Percentiles rank a stretch among this genome's conserved stretches.
Conservation (phyloP, 2,329 filamentous ascomycete species). For the Sporothrix sp. region DNA sequence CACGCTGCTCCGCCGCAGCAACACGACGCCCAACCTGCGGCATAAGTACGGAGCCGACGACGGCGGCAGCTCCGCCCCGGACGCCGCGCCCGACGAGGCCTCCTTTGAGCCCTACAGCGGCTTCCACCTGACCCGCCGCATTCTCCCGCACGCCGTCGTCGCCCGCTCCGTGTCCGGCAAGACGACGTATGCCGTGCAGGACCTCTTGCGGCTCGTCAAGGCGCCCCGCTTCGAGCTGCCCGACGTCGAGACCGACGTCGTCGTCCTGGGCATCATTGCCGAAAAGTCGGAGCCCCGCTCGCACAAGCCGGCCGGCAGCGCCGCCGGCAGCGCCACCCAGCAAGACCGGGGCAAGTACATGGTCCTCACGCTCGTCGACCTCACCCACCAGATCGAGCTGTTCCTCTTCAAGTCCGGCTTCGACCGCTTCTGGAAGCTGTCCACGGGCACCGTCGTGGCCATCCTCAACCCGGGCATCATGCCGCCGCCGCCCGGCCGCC, state of each 20-base stretch:
- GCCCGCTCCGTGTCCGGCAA: constrained; percentile 70
- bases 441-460: constrained; percentile 80
- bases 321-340: constrained; percentile 15
- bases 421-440: constrained; percentile 87
- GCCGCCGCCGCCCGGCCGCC: constrained; percentile 66
- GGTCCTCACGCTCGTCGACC: constrained; percentile 76
- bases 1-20: constrained; percentile 33
- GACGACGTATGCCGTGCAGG: constrained; percentile 66
- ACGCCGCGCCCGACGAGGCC: constrained; percentile 16
- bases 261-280: constrained; percentile 79
- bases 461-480: constrained; percentile 88
- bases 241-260: constrained; percentile 74
- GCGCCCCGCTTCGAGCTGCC: constrained; percentile 74
- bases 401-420: constrained; percentile 90
- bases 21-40: constrained; percentile 30
- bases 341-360: constrained; percentile 75
- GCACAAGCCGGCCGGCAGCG: constrained; percentile 36
- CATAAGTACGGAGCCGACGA: not conserved
- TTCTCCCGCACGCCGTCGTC: constrained; percentile 71
- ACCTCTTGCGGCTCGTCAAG: constrained; percentile 72
- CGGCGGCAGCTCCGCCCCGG: not conserved
- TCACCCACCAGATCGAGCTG: constrained; percentile 83
- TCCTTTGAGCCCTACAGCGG: constrained; percentile 81
- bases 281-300: constrained; percentile 73
- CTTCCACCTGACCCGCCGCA: constrained; percentile 71